A percentile compares a stretch with the other conserved stretches of the same genome.
Conservation (phyloP, 2,329 filamentous ascomycete species). For the Apiospora phragmitis region DNA sequence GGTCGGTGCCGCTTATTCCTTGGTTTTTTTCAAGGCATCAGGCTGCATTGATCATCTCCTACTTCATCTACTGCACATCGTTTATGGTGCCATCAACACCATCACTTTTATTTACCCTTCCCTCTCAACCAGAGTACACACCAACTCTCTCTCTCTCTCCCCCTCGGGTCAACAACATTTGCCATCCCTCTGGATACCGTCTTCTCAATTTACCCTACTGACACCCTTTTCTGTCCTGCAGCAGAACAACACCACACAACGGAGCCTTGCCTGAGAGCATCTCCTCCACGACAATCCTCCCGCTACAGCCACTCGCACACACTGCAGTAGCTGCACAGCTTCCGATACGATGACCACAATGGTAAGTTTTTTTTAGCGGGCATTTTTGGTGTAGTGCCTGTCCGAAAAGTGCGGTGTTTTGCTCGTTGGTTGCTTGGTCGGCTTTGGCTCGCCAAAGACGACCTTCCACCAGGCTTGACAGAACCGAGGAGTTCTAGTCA, state of each 20-base stretch:
- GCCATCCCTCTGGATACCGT: background rate
- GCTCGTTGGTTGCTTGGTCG: background rate
- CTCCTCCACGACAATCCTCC: background rate
- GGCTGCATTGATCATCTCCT: conserved; percentile 1
- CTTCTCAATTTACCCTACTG: background rate
- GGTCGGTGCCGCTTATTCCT: conserved; percentile 10
- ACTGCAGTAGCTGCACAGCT: conserved; percentile 14
- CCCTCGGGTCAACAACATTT: background rate
- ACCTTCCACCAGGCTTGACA: background rate
- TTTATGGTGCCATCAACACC: background rate
- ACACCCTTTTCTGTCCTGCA: background rate
- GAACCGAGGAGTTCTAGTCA: background rate
- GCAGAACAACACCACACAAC: background rate
- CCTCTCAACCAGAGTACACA: background rate
- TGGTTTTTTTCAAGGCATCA: background rate
- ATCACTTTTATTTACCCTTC: background rate
- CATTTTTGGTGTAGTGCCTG: background rate
- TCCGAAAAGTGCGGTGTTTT: background rate
- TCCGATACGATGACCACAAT: conserved; percentile 34
- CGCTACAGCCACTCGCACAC: conserved; percentile 20
- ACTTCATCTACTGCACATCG: background rate
- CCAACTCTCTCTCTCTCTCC: background rate
- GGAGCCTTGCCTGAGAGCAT: background rate
- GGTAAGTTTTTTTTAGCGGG: conserved; percentile 24
- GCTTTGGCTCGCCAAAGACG: background rate